Conservation (phyloP, 2,329 filamentous ascomycete species). For the Byssoonygena ceratinophila region DNA sequence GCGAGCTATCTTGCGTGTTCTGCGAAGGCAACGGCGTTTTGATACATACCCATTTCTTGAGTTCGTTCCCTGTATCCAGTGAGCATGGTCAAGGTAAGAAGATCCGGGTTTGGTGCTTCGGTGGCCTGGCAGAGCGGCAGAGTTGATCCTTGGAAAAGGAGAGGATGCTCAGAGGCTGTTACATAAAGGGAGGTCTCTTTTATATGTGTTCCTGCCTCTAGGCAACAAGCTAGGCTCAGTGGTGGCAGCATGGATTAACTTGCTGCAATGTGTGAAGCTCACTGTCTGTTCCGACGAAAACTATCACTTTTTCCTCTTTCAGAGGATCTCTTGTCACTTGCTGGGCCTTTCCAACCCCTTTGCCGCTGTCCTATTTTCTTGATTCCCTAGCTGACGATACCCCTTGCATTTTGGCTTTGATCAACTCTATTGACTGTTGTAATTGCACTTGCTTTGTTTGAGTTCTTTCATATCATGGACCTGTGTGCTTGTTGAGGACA, state of each 20-base stretch:
- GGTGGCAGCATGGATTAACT: background rate
- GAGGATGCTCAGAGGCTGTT: too few relatives aligned
- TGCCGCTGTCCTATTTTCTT: too few relatives aligned
- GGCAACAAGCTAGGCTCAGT: background rate
- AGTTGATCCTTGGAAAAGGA: background rate
- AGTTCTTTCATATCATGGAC: too few relatives aligned
- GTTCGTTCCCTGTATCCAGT: background rate
- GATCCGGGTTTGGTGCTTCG: background rate
- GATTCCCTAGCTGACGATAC: too few relatives aligned
- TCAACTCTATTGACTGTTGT: too few relatives aligned
- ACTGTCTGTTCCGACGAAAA: background rate
- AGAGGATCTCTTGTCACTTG: too few relatives aligned
- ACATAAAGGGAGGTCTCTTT: background rate
- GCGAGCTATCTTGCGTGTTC: constrained; percentile 6
- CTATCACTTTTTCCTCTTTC: background rate
- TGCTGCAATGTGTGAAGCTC: background rate
- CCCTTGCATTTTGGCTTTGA: too few relatives aligned
- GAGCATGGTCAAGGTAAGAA: background rate
- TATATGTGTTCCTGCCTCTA: background rate
- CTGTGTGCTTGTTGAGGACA: too few relatives aligned
- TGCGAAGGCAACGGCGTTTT: constrained; percentile 3
- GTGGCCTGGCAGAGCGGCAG: background rate
- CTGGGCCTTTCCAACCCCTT: too few relatives aligned
- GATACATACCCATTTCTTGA: background rate
- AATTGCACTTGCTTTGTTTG: too few relatives aligned